These are phyloP conservation scores for Xerocomus amazonicus DNA, from an alignment of 1,284 basidiomycete species.

Conservation along the genomic window DNA sequence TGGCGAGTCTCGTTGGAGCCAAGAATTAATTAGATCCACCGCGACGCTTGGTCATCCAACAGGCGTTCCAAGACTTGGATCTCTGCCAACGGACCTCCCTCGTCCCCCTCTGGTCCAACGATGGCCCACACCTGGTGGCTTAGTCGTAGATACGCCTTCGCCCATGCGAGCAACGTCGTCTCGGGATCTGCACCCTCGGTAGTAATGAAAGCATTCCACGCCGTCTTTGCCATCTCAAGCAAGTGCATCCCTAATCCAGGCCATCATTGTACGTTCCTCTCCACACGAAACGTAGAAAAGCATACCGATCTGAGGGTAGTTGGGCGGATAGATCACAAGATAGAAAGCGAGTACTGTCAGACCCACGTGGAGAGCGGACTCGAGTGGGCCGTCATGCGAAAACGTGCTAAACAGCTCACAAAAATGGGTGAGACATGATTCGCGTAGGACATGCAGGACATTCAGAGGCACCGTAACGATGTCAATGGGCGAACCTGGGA, in stretches of 20 bases:
- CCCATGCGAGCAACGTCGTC: slow-evolving; percentile 17
- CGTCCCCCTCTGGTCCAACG: slow-evolving; percentile 59
- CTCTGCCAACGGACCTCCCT: slow-evolving; percentile 55
- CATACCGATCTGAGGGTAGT: slow-evolving; percentile 76
- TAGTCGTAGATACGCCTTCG: slow-evolving; percentile 39
- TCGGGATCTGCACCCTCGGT: slow-evolving; percentile 6
- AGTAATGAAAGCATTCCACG: slow-evolving; percentile 57
- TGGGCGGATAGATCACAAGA: slow-evolving; percentile 60
- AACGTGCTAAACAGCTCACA: slow-evolving; percentile 61
- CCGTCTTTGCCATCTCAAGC: slow-evolving; percentile 69
- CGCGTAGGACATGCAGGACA: slow-evolving; percentile 47
- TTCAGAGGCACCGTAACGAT: slow-evolving; percentile 38
- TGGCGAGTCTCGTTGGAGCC: too few relatives aligned
- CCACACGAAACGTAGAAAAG: slow-evolving; percentile 4
- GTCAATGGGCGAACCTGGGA: slow-evolving; percentile 24
- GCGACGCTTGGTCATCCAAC: slow-evolving; percentile 11
- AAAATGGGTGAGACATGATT: slow-evolving; percentile 54
- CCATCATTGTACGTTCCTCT: background rate
- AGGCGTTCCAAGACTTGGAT: slow-evolving; percentile 40
- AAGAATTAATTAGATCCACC: too few relatives aligned
- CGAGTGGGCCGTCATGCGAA: slow-evolving; percentile 60
- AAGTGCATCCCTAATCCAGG: slow-evolving; percentile 61
- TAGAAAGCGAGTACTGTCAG: slow-evolving; percentile 61
- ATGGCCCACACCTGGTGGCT: slow-evolving; percentile 41
- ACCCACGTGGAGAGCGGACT: slow-evolving; percentile 52